A percentile compares a stretch with the other conserved stretches of the same genome.
These are phyloP conservation scores for Ustilago tritici DNA, from an alignment of 1,284 basidiomycete species.

Conservation along the genomic window DNA sequence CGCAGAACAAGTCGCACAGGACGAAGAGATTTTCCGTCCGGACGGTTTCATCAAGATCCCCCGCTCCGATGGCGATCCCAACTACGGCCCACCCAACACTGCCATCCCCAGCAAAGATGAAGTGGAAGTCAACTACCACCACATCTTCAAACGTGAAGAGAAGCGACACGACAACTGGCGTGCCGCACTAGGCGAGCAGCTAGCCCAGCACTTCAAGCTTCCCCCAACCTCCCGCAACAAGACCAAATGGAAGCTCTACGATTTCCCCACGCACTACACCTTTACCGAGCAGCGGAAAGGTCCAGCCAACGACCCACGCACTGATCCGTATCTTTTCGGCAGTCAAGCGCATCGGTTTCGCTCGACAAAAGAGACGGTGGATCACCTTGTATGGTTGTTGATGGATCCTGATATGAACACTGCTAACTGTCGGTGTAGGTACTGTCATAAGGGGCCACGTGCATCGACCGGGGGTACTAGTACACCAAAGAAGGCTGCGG, in stretches of 20 bases:
- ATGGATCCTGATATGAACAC: conserved; percentile 38
- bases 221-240: conserved; percentile 28
- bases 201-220: conserved; percentile 41
- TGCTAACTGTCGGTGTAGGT: conserved; percentile 53
- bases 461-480: conserved; percentile 10
- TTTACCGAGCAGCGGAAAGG: conserved; percentile 63
- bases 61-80: conserved; percentile 54
- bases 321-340: conserved; percentile 59
- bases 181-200: conserved; percentile 32
- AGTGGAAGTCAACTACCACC: conserved; percentile 53
- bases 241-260: conserved; percentile 49
- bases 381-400: conserved; percentile 54
- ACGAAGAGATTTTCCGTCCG: conserved; percentile 52
- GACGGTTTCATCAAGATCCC: conserved; percentile 55
- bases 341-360: conserved; percentile 49
- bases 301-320: conserved; percentile 26
- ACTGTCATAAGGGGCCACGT: conserved; percentile 44
- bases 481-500: conserved; percentile 20
- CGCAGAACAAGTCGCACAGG: conserved; percentile 33
- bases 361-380: conserved; percentile 44
- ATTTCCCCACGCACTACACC: conserved; percentile 51
- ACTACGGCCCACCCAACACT: conserved; percentile 47
- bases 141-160: conserved; percentile 47
- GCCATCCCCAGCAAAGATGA: conserved; percentile 39
- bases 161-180: conserved; percentile 37